phyloP scores from a whole-genome alignment of 129 eudicot genomes.

The Oenanthe sinensis region DNA sequence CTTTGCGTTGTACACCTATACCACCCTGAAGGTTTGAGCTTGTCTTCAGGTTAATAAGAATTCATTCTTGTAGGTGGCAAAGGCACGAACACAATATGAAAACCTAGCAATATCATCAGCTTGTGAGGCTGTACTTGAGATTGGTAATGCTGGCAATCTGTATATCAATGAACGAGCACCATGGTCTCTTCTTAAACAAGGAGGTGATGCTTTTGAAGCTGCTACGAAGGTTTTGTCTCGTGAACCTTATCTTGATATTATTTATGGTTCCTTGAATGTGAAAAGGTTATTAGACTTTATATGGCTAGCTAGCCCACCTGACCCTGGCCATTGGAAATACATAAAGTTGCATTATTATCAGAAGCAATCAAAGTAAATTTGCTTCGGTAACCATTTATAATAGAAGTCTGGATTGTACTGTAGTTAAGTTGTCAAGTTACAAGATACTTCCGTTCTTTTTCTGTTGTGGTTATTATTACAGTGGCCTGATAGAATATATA shows the following conservation, averaged over 20 bases:
- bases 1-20: background rate
- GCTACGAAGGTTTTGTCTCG: conserved; percentile 68
- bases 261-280: background rate
- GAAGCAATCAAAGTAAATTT: background rate
- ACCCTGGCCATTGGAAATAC: background rate
- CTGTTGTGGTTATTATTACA: background rate
- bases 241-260: background rate
- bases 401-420: background rate
- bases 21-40: background rate
- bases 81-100: conserved; percentile 59
- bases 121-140: conserved; percentile 85
- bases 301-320: background rate
- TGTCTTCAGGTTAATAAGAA: background rate
- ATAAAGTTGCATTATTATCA: background rate
- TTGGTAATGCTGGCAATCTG: conserved; percentile 78
- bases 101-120: conserved; percentile 77
- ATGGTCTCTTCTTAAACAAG: conserved; percentile 96
- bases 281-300: background rate
- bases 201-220: conserved; percentile 62
- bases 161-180: conserved; percentile 90
- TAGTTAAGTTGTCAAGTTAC: background rate
- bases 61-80: conserved; percentile 47
- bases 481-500: background rate
- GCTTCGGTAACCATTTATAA: background rate
- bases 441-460: background rate